These are phyloP conservation scores for Pyrenochaeta sp. DNA, from an alignment of 2,329 filamentous ascomycete species.

Conservation along the genomic window DNA sequence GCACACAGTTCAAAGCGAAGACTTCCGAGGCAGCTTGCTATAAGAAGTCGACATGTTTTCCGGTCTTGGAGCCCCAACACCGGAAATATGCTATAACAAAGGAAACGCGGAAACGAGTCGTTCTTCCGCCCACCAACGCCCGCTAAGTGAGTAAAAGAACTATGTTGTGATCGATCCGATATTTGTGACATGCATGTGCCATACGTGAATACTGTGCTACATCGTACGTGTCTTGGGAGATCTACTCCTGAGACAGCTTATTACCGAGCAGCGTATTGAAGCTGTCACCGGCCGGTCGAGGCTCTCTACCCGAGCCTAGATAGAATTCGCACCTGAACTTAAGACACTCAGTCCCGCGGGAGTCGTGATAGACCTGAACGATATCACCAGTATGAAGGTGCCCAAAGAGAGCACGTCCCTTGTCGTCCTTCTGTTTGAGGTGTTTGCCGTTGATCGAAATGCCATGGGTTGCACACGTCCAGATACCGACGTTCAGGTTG, in stretches of 20 bases:
- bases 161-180: not conserved
- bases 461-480: constrained; percentile 78
- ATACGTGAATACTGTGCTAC: not conserved
- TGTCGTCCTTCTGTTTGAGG: constrained; percentile 65
- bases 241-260: constrained; percentile 13
- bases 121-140: constrained; percentile 1
- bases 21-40: not conserved
- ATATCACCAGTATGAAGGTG: constrained; percentile 79
- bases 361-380: constrained; percentile 72
- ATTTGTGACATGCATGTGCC: not conserved
- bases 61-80: not conserved
- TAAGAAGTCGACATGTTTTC: not conserved
- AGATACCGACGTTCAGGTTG: constrained; percentile 74
- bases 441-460: constrained; percentile 79
- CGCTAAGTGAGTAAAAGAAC: constrained; percentile 7
- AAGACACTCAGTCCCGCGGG: constrained; percentile 44
- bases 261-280: constrained; percentile 33
- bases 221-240: not conserved
- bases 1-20: not conserved
- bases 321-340: constrained; percentile 57
- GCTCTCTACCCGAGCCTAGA: constrained; percentile 47
- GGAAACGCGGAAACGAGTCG: not conserved
- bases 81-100: constrained; percentile 8
- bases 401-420: constrained; percentile 65
- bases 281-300: constrained; percentile 33